Base-by-base conservation (phyloP, 257 asterid species). In the Schizonepeta tenuifolia region DNA sequence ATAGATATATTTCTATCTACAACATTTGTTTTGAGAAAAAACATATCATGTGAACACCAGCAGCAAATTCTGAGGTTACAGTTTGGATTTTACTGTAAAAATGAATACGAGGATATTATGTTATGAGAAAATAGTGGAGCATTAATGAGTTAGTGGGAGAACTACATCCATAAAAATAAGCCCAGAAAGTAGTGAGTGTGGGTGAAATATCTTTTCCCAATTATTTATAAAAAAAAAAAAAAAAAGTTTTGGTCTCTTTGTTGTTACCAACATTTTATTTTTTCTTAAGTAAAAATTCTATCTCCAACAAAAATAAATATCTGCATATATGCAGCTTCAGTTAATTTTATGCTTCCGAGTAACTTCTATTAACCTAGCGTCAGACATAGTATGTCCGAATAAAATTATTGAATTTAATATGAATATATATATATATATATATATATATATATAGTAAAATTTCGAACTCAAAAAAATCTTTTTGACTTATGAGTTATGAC, bases 1-100 rank as follows among this genome's bases (percentile, higher is more conserved):
- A 65, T 44, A 14, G n/a, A 5, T 47, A 47, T 9, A 0, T 50
- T 49, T 28, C 35, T 47, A 11, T 47, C 61, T n/a, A 15, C 12
- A 41, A 50, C 69, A 61, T 56, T 56, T 47, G 57, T 59, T 22
- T 49, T 56, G 65, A 77, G 44, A 31, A 47, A 6, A 73, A 73
- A 65, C 76, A 78, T 54, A 44, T 67, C 82, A 73, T 68, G 82
- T 78, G 81, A 77, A 33, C 21, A 54, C 38, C 60, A 44, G 69
- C 73, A 44, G 64, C 73, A 71, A 56, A 20, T 53, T 44, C 26
- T 70, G 63, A 51, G 71, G 62, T 49, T 72, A 40, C 35, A 50
- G 51, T 73, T 78, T 78, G 79, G 79, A 73, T 53, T 73, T 49
- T 66, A 77, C 36, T 56, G 59, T 56, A 38, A 57, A 72, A 77